phyloP scores from a whole-genome alignment of 805 yeast species.

The Candida jianshihensis region DNA sequence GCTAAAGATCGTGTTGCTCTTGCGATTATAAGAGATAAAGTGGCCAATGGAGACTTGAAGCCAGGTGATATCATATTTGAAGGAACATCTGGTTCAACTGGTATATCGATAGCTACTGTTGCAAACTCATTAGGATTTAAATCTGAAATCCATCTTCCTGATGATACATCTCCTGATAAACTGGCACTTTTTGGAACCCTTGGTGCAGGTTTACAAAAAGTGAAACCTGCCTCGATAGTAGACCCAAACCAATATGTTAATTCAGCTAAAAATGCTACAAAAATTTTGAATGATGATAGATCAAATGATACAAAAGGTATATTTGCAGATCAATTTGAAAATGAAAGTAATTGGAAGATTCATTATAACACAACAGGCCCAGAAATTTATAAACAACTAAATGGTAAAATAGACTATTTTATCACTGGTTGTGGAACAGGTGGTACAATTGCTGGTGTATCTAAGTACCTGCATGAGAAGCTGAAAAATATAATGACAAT shows the following conservation, averaged over 20 bases:
- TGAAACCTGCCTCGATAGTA: slow-evolving; percentile 90
- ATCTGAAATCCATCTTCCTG: slow-evolving; percentile 91
- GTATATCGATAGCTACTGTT: slow-evolving; percentile 87
- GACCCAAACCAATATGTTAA: slow-evolving; percentile 92
- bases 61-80: slow-evolving; percentile 76
- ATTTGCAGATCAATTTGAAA: slow-evolving; percentile 95
- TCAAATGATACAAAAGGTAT: slow-evolving; percentile 46
- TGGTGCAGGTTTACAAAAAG: slow-evolving; percentile 81
- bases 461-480: slow-evolving; percentile 58
- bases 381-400: slow-evolving; percentile 75
- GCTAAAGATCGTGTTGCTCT: slow-evolving; percentile 93
- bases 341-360: slow-evolving; percentile 80
- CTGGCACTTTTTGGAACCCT: slow-evolving; percentile 59
- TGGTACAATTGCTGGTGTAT: slow-evolving; percentile 93
- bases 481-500: slow-evolving; percentile 37
- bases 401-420: slow-evolving; percentile 61
- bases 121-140: slow-evolving; percentile 83
- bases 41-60: slow-evolving; percentile 44
- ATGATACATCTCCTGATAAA: slow-evolving; percentile 86
- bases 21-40: slow-evolving; percentile 70
- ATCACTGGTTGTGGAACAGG: slow-evolving; percentile 95
- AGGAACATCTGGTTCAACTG: slow-evolving; percentile 97
- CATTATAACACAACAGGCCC: slow-evolving; percentile 88
- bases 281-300: slow-evolving; percentile 32
- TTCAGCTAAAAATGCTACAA: slow-evolving; percentile 67